phyloP scores from a whole-genome alignment of 1,284 basidiomycete species.

The Papiliotrema flavescens region DNA sequence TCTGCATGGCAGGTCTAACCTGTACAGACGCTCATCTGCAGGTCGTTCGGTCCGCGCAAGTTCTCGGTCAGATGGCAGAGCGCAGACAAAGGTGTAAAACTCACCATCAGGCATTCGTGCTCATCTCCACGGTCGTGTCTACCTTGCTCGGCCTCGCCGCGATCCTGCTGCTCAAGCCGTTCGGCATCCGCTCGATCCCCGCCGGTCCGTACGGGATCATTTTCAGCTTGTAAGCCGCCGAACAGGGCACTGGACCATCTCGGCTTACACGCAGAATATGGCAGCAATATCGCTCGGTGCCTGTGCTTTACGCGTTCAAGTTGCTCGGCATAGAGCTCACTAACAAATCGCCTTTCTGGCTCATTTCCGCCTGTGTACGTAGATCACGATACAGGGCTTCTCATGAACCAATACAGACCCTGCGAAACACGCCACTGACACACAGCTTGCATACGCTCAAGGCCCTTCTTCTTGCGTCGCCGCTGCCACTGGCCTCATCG shows the following conservation, averaged over 20 bases:
- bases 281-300: slow-evolving; percentile 73
- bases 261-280: slow-evolving; percentile 63
- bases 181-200: slow-evolving; percentile 68
- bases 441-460: slow-evolving; percentile 64
- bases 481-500: slow-evolving; percentile 61
- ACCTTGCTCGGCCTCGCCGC: slow-evolving; percentile 64
- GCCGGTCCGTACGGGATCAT: slow-evolving; percentile 69
- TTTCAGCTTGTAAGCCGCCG: slow-evolving; percentile 38
- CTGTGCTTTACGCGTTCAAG: slow-evolving; percentile 67
- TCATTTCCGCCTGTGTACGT: no score
- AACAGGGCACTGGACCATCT: neutral
- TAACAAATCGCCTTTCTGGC: slow-evolving; percentile 69
- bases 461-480: slow-evolving; percentile 63
- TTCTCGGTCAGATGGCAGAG: slow-evolving; percentile 64
- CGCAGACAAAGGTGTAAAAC: neutral
- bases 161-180: slow-evolving; percentile 60
- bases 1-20: neutral
- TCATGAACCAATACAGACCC: slow-evolving; percentile 60
- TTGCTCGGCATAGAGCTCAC: slow-evolving; percentile 69
- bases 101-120: slow-evolving; percentile 63
- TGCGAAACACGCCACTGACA: neutral
- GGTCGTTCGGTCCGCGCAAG: slow-evolving; percentile 76
- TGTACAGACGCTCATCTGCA: slow-evolving; percentile 9
- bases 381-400: no score
- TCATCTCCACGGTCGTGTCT: slow-evolving; percentile 62